phyloP scores from a whole-genome alignment of 2,329 filamentous ascomycete genomes.

The Colletotrichum cereale region DNA sequence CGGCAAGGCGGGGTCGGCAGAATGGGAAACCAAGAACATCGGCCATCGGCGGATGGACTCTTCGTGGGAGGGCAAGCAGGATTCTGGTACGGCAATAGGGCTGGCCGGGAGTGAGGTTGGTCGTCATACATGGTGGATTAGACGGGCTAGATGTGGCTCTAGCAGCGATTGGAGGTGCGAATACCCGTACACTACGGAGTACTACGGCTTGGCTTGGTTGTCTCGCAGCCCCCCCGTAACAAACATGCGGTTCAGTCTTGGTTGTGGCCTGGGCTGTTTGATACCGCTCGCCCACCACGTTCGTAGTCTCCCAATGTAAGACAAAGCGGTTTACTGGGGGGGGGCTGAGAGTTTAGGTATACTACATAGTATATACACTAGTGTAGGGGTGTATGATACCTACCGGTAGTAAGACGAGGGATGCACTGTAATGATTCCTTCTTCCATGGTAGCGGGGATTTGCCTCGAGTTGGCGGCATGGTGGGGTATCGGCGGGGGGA shows the following conservation, averaged over 20 bases:
- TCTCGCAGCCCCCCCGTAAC: neutral
- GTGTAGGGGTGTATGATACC: too few relatives aligned
- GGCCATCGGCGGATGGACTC: neutral
- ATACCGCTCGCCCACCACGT: neutral
- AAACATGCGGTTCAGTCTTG: neutral
- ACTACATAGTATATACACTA: too few relatives aligned
- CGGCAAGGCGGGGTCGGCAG: neutral
- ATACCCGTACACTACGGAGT: neutral
- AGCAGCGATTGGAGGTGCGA: neutral
- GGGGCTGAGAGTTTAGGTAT: neutral
- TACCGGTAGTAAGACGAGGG: neutral
- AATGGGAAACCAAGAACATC: neutral
- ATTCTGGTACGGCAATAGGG: constrained; percentile 20
- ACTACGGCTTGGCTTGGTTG: neutral
- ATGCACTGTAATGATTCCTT: neutral
- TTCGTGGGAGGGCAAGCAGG: constrained; percentile 15
- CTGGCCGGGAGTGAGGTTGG: constrained; percentile 9
- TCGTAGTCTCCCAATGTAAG: neutral
- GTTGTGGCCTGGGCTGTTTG: neutral
- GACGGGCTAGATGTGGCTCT: constrained; percentile 22
- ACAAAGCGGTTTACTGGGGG: constrained; percentile 1
- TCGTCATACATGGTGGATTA: constrained; percentile 37
- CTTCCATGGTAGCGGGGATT: constrained; percentile 4
- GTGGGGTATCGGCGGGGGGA: constrained; percentile 27
- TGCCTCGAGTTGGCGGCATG: constrained; percentile 9